A percentile compares a stretch with the other conserved stretches of the same genome.
Evolutionary conservation across 192 early-diverging fungal species (phyloP).

Genomic region (Podila epigama): DNA sequence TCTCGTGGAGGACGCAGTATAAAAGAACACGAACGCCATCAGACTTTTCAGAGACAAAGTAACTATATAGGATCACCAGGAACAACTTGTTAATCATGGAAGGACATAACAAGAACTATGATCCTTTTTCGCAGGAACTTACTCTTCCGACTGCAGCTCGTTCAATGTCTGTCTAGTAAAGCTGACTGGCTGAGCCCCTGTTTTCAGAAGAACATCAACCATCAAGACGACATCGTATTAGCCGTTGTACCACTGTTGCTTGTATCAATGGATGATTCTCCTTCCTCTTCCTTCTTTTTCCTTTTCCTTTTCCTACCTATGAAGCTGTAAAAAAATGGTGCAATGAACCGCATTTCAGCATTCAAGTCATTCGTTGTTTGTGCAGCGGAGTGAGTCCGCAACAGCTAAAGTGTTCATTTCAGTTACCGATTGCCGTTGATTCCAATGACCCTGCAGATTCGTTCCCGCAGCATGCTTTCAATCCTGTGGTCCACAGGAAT

Average conservation of each 20-base stretch:
- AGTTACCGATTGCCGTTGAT: conserved; percentile 31
- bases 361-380: no score
- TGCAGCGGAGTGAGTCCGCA: no score
- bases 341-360: no score
- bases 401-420: no score
- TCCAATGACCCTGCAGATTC: conserved; percentile 29
- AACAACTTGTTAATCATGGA: not conserved
- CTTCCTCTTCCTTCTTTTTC: no score
- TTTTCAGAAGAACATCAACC: conserved; percentile 42
- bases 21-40: conserved; percentile 78
- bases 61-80: conserved; percentile 48
- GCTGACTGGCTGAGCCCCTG: conserved; percentile 73
- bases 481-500: conserved; percentile 19
- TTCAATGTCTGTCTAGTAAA: conserved; percentile 58
- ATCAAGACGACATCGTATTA: not conserved
- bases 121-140: conserved; percentile 10
- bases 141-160: conserved; percentile 67
- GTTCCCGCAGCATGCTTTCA: conserved; percentile 24
- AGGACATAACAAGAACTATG: not conserved
- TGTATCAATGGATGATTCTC: no score
- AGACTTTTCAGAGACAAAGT: conserved; percentile 85
- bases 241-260: not conserved
- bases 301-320: not conserved
- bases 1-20: conserved; percentile 37
- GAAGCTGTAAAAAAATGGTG: not conserved